phyloP scores from a whole-genome alignment of 2,329 filamentous ascomycete species.

The Sordariomycetes sp. region DNA sequence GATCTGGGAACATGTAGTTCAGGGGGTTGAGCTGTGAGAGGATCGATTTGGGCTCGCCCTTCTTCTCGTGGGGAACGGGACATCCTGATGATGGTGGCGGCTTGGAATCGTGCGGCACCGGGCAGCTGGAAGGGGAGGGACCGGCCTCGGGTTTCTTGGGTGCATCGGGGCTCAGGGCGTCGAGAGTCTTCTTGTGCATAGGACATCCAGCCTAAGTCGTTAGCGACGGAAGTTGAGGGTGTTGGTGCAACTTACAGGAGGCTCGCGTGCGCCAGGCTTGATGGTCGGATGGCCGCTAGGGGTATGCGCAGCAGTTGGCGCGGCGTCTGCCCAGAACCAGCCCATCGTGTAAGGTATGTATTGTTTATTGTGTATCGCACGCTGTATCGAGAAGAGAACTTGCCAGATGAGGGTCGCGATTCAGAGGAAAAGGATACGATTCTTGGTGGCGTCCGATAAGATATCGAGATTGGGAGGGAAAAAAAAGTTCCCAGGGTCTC shows the following conservation, averaged over 20 bases:
- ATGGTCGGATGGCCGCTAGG: conserved; percentile 21
- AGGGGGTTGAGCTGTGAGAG: conserved; percentile 56
- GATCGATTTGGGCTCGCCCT: conserved; percentile 31
- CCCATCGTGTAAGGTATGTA: conserved; percentile 33
- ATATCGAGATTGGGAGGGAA: no score
- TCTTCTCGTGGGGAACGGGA: conserved; percentile 17
- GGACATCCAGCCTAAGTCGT: conserved; percentile 34
- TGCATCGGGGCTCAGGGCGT: conserved; percentile 32
- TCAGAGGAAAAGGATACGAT: no score
- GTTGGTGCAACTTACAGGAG: conserved; percentile 18
- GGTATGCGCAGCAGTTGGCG: conserved; percentile 22
- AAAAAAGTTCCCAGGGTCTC: no score
- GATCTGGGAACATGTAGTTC: conserved; percentile 89
- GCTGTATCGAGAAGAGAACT: no score
- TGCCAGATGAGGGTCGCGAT: no score
- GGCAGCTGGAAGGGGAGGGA: conserved; percentile 15
- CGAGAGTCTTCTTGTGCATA: conserved; percentile 46
- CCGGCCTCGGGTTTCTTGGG: conserved; percentile 11
- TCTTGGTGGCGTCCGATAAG: no score
- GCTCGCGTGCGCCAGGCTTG: conserved; percentile 15
- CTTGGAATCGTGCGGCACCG: conserved; percentile 14
- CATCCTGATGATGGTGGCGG: conserved; percentile 14
- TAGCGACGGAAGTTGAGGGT: conserved; percentile 2
- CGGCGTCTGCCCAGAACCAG: conserved; percentile 53
- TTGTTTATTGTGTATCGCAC: no score